These are phyloP conservation scores for Catharanthus roseus DNA, from an alignment of 257 asterid species.

Conservation along the genomic window DNA sequence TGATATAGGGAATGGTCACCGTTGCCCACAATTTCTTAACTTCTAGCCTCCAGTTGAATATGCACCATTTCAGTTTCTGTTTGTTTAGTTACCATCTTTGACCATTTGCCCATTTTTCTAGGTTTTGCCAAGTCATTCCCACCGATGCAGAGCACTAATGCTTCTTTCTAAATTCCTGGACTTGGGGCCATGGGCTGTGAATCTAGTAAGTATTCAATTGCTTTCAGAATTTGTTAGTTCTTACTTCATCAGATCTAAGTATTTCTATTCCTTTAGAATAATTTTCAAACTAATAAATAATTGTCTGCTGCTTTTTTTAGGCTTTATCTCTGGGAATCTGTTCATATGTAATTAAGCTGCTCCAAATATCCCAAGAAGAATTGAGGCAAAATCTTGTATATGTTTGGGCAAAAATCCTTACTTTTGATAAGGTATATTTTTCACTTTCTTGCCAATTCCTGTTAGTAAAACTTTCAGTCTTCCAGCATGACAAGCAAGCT, in stretches of 20 bases:
- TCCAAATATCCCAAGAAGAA: slow-evolving; percentile 37
- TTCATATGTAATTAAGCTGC: slow-evolving; percentile 78
- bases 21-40: not conserved
- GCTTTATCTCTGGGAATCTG: slow-evolving; percentile 85
- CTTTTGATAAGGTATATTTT: not conserved
- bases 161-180: slow-evolving; percentile 88
- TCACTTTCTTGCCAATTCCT: not conserved
- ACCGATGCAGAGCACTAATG: slow-evolving; percentile 81
- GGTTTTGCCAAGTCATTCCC: slow-evolving; percentile 90
- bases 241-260: not conserved
- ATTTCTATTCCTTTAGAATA: not conserved
- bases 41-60: not conserved
- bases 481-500: not conserved
- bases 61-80: not conserved
- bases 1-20: not conserved
- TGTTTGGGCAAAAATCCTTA: not conserved
- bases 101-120: slow-evolving; percentile 6
- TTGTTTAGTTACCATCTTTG: slow-evolving; percentile 2
- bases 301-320: slow-evolving; percentile 25
- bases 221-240: slow-evolving; percentile 9
- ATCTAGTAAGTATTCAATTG: slow-evolving; percentile 46
- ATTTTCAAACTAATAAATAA: not conserved
- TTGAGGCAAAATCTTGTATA: not conserved
- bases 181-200: slow-evolving; percentile 93
- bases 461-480: not conserved